Evolutionary conservation across 306 rosid genomes (phyloP).

Genomic region (Quercus suber): DNA sequence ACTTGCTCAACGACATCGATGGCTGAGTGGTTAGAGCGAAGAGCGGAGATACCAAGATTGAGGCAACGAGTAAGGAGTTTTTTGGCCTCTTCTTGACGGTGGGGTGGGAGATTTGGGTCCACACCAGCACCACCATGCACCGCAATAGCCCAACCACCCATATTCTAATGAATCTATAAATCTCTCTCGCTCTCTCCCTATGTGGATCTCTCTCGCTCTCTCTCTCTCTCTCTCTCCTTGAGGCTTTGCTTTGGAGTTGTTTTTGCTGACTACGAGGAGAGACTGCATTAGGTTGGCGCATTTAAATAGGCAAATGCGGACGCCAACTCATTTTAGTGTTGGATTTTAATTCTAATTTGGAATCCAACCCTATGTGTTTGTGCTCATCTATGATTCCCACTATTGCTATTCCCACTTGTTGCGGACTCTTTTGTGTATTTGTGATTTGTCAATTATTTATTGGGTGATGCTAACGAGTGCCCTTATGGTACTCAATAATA

Average conservation of each 20-base stretch:
- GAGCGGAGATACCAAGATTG: constrained; percentile 75
- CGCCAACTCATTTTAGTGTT: background rate
- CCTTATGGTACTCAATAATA: too few relatives aligned
- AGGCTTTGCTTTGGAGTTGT: background rate
- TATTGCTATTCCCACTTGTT: background rate
- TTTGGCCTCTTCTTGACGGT: constrained; percentile 83
- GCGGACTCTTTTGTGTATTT: background rate
- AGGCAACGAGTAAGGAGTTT: constrained; percentile 80
- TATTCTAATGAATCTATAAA: background rate
- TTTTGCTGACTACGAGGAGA: background rate
- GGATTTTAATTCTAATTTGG: background rate
- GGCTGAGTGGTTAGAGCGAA: constrained; percentile 68
- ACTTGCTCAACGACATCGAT: constrained; percentile 91
- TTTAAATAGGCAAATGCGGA: constrained; percentile 33
- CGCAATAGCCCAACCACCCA: constrained; percentile 89
- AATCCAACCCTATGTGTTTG: background rate
- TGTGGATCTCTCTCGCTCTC: background rate
- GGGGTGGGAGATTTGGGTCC: constrained; percentile 82
- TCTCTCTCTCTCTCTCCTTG: background rate
- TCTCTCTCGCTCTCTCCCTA: background rate
- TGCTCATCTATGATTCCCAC: background rate
- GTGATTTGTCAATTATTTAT: background rate
- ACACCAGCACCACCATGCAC: constrained; percentile 99
- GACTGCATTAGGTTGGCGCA: background rate
- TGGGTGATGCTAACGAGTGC: too few relatives aligned